Base-by-base conservation (phyloP, 2,329 filamentous ascomycete genomes). In the Alternaria hordeiaustralica region DNA sequence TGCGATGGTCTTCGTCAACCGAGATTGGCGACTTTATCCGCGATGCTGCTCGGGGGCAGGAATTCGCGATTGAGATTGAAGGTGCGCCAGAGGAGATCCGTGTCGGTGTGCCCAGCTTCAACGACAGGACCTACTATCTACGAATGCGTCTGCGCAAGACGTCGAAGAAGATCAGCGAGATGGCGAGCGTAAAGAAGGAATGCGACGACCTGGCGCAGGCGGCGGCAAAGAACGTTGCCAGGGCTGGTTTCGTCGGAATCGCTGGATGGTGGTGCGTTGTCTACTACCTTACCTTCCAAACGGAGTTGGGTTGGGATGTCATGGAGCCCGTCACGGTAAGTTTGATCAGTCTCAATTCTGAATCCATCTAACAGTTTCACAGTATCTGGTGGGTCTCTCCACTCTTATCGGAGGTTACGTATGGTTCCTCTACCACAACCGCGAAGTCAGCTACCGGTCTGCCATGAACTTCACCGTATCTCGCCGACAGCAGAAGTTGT, bases 11-110 rank as follows among this genome's bases (percentile, higher is more conserved):
- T 47, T 89, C 89, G 45, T 92, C 90, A 28, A 97, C 94, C 1
- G 94, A 97, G 77, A 91, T 97, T 30, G 94, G 94, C 10, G 94
- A 97, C 81, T 97, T 97, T 75, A 96, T 97, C 68, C 89, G 93
- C 9, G 94, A 97, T 76, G 94, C 94, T 0, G 92, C 94, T 0
- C 86, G 92, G 4, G 92, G 92, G 0, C 89, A 92, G 58, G 93
- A 97, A 75, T 97, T 97, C 75, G 89, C 91, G 4, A 89, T 97
- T 46, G 88, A 91, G 57, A 92, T 97, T 60, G 91, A 96, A 75
- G 92, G 92, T 0, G 84, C 85, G 0, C 82, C 85, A 0, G 78
- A 85, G 1, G 88, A 93, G 70, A 90, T 97, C 69, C 87, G 89
- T 15, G 90, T 97, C 7, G 89, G 88, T 0, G 94, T 97, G 10